A percentile compares a stretch with the other conserved stretches of the same genome.
Evolutionary conservation across 2,329 filamentous ascomycete species (phyloP).

Genomic region (Massarina eburnea): DNA sequence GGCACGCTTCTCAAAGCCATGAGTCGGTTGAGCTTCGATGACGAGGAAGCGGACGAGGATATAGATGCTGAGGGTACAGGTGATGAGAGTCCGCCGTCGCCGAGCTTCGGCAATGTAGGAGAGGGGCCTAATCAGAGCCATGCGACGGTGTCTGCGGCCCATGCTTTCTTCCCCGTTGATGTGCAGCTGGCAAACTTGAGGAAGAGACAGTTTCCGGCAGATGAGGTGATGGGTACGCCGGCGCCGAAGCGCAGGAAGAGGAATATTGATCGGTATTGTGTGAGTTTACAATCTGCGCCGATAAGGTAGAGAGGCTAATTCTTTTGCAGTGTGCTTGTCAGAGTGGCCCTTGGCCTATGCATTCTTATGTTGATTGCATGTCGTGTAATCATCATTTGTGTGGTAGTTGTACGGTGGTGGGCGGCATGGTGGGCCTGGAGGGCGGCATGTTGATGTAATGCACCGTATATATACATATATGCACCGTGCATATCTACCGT

Average conservation of each 20-base stretch:
- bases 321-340: slow-evolving; percentile 6
- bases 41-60: slow-evolving; percentile 2
- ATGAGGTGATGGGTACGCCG: slow-evolving; percentile 1
- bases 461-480: too few relatives aligned
- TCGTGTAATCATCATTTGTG: slow-evolving; percentile 9
- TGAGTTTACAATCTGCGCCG: neutral
- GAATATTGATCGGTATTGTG: slow-evolving; percentile 9
- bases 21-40: slow-evolving; percentile 17
- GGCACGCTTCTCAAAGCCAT: slow-evolving; percentile 23
- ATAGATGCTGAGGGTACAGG: neutral
- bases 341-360: slow-evolving; percentile 5
- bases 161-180: neutral
- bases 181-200: neutral
- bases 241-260: neutral
- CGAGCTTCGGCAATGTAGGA: neutral
- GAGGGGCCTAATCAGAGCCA: neutral
- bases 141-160: too few relatives aligned
- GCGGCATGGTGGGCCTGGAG: slow-evolving; percentile 1
- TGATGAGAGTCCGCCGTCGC: neutral
- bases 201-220: slow-evolving; percentile 3
- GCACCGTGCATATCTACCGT: too few relatives aligned
- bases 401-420: slow-evolving; percentile 1
- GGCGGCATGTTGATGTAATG: slow-evolving; percentile 3
- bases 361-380: slow-evolving; percentile 7
- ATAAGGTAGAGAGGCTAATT: neutral